Evolutionary conservation across 768 basidiomycete genomes (phyloP).

Genomic region (Dioszegia crocea): DNA sequence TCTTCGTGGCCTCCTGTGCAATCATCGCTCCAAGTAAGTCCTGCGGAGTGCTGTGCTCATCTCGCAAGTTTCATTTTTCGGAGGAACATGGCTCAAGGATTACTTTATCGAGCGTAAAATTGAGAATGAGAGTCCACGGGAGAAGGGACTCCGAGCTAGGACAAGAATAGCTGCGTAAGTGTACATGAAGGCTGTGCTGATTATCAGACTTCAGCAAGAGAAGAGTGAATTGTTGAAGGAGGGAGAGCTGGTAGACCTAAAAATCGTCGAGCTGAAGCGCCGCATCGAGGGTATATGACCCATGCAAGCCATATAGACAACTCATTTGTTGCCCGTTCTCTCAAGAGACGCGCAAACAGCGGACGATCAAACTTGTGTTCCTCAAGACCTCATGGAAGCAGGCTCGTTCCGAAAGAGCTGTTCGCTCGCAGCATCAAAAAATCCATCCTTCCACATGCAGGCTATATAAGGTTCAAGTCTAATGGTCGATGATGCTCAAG

Average conservation of each 20-base stretch:
- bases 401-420: too few relatives aligned
- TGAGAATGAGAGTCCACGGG: not conserved
- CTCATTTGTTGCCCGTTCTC: too few relatives aligned
- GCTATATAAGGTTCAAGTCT: slow-evolving; percentile 6
- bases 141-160: not conserved
- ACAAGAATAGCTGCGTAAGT: slow-evolving; percentile 36
- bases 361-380: too few relatives aligned
- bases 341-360: too few relatives aligned
- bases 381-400: too few relatives aligned
- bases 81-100: slow-evolving; percentile 5
- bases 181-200: not conserved
- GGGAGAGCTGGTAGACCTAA: slow-evolving; percentile 21
- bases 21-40: slow-evolving; percentile 31
- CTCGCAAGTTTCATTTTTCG: not conserved
- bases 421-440: too few relatives aligned
- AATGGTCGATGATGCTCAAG: slow-evolving; percentile 68
- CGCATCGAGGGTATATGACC: slow-evolving; percentile 14
- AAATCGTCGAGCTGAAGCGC: slow-evolving; percentile 28
- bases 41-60: not conserved
- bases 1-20: slow-evolving; percentile 25
- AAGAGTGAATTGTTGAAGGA: slow-evolving; percentile 28
- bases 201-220: slow-evolving; percentile 30
- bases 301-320: not conserved
- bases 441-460: too few relatives aligned
- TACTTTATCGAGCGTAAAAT: slow-evolving; percentile 1